Evolutionary conservation across 192 early-diverging fungal genomes (phyloP).

Genomic region (Dissophora ornata): DNA sequence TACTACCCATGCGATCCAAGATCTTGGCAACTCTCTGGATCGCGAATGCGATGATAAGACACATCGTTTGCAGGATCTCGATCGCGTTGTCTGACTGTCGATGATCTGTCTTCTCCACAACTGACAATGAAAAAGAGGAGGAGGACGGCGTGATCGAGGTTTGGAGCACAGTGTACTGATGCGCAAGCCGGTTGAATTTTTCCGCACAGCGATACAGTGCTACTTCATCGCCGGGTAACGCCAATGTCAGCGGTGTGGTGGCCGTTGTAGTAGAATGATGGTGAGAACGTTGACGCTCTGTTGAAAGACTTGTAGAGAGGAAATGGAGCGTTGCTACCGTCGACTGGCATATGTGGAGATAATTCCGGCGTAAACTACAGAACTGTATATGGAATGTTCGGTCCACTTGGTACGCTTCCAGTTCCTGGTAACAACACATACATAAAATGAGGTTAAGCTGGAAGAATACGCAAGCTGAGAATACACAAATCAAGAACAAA

Average conservation of each 20-base stretch:
- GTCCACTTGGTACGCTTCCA: conserved; percentile 33
- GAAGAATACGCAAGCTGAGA: too few relatives aligned
- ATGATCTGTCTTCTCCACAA: too few relatives aligned
- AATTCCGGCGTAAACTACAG: conserved; percentile 20
- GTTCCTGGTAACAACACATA: conserved; percentile 13
- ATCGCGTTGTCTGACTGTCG: conserved; percentile 28
- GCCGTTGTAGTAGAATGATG: not conserved
- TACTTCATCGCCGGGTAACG: conserved; percentile 20
- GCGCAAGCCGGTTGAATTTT: conserved; percentile 26
- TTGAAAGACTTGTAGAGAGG: conserved; percentile 1
- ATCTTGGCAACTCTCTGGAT: conserved; percentile 34
- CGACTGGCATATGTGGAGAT: conserved; percentile 30
- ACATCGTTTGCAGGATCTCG: conserved; percentile 37
- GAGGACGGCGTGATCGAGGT: not conserved
- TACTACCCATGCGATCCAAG: not conserved
- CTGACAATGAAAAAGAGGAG: not conserved
- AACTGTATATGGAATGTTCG: conserved; percentile 29
- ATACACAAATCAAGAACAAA: not conserved
- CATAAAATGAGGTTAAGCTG: too few relatives aligned
- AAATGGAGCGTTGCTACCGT: conserved; percentile 22
- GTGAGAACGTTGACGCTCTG: not conserved
- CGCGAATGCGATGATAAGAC: conserved; percentile 26
- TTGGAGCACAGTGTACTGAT: conserved; percentile 32
- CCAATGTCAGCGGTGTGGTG: not conserved
- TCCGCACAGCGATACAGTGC: conserved; percentile 25